These are phyloP conservation scores for Handroanthus guayacan DNA, from an alignment of 257 asterid genomes.

Conservation along the genomic window DNA sequence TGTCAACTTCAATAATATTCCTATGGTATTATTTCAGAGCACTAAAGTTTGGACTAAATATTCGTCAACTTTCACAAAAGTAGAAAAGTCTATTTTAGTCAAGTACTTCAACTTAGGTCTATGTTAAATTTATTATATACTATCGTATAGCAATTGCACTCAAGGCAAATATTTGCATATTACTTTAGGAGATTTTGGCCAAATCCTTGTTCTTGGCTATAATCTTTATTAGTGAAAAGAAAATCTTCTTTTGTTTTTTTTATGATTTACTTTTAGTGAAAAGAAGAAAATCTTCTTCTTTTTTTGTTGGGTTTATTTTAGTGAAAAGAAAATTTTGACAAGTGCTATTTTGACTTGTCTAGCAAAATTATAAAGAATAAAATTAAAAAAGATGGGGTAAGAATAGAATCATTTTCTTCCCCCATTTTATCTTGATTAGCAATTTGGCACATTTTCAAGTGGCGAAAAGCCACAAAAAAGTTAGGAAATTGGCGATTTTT, in stretches of 20 bases:
- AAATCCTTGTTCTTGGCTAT: neutral
- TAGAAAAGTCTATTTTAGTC: neutral
- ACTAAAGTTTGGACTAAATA: no score
- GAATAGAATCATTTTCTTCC: constrained; percentile 8
- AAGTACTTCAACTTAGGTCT: neutral
- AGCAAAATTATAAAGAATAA: neutral
- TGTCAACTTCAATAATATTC: no score
- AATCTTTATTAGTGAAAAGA: neutral
- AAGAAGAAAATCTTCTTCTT: no score
- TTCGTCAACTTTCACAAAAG: neutral
- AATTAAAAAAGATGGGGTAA: neutral
- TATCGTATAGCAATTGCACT: neutral
- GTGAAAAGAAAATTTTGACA: neutral
- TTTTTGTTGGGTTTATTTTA: no score
- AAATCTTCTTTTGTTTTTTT: no score
- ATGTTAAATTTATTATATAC: neutral
- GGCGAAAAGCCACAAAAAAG: constrained; percentile 1
- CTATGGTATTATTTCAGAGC: no score
- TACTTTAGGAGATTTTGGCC: neutral
- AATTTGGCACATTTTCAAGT: constrained; percentile 23
- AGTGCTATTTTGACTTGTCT: constrained; percentile 19
- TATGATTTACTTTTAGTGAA: no score
- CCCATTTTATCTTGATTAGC: constrained; percentile 10
- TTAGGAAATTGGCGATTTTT: constrained; percentile 23
- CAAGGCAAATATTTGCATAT: neutral